Base-by-base conservation (phyloP, 768 basidiomycete species). In the Kwoniella dejecticola region DNA sequence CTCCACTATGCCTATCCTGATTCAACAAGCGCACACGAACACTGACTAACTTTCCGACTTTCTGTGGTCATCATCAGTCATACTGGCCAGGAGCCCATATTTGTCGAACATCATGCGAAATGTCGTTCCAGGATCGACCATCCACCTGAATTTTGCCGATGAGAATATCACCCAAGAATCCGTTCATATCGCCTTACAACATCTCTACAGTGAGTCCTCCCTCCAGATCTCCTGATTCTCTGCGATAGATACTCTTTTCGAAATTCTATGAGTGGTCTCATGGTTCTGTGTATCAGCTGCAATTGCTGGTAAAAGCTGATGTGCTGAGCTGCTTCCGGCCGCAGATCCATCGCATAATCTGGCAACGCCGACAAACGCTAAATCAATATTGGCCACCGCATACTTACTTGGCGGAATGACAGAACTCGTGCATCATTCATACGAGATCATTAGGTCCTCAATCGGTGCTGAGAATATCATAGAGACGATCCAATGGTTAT, bases 61-160 rank as follows among this genome's bases (percentile, higher is more conserved):
- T 27, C 30, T 10, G 29, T 21, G 36, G 12, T 42, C 19, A 4
- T 24, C 17, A 13, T 85, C 88, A 65, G 88, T 94, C 78, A 87
- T 93, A 67, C 83, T 94, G 64, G 89, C 90, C 62, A 87, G 88
- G 54, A 92, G 91, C 30, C 91, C 92, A 36, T 89, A 86, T 80
- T 85, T 94, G 72, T 89, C 88, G 40, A 90, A 91, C 77, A 83
- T 91, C 67, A 90, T 95, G 87, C 88, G 87, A 57, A 89, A 88
- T 49, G 86, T 88, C 31, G 87, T 87, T 24, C 70, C 73, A 31
- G 78, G 75, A 30, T 80, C 81, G 82, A 82, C 85, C 56, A 85
- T 93, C 70, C 88, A 87, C 74, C 85, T 91, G 56, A 84, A 86
- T 64, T 81, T 92, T 63, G 87, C 88, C 63, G 88, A 91, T 69